Conservation (phyloP, 495 filamentous ascomycete species). For the Sordaria brevicollis region DNA sequence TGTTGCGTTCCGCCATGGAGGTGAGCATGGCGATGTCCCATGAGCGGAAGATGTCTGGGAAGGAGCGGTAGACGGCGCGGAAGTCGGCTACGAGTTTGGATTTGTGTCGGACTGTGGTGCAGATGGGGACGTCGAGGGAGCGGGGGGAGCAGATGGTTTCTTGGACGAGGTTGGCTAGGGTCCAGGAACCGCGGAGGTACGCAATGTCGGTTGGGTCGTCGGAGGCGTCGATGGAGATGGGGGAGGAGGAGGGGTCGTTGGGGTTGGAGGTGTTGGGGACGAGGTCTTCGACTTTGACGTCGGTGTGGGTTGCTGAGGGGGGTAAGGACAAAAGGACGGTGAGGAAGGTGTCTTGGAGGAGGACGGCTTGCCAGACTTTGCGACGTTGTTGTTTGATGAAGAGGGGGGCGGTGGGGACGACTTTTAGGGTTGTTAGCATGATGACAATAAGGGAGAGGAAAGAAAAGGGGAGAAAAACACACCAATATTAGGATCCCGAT, state of each 20-base stretch:
- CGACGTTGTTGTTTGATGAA: conserved; percentile 61
- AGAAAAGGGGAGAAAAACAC: neutral
- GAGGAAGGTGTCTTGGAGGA: conserved; percentile 67
- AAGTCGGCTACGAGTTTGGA: conserved; percentile 51
- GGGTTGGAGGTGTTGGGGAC: conserved; percentile 36
- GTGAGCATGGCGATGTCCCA: conserved; percentile 46
- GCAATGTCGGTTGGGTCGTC: conserved; percentile 48
- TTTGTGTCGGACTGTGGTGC: conserved; percentile 46
- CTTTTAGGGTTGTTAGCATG: conserved; percentile 14
- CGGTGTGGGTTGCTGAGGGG: conserved; percentile 59
- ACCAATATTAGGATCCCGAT: conserved; percentile 61
- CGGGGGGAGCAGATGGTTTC: conserved; percentile 56
- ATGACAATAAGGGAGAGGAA: neutral
- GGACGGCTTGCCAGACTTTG: conserved; percentile 65
- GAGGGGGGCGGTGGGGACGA: conserved; percentile 43
- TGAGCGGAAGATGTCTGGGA: conserved; percentile 51
- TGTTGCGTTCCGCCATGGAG: conserved; percentile 38
- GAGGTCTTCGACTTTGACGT: conserved; percentile 58
- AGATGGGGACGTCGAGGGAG: conserved; percentile 54
- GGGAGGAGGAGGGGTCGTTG: neutral
- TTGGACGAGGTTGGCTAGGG: conserved; percentile 60
- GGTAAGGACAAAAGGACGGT: conserved; percentile 65
- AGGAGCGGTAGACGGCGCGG: conserved; percentile 49
- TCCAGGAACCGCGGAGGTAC: conserved; percentile 62
- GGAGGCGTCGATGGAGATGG: conserved; percentile 26